These are phyloP conservation scores for Apiotrichum veenhuisii DNA, from an alignment of 1,284 basidiomycete genomes.

Conservation along the genomic window DNA sequence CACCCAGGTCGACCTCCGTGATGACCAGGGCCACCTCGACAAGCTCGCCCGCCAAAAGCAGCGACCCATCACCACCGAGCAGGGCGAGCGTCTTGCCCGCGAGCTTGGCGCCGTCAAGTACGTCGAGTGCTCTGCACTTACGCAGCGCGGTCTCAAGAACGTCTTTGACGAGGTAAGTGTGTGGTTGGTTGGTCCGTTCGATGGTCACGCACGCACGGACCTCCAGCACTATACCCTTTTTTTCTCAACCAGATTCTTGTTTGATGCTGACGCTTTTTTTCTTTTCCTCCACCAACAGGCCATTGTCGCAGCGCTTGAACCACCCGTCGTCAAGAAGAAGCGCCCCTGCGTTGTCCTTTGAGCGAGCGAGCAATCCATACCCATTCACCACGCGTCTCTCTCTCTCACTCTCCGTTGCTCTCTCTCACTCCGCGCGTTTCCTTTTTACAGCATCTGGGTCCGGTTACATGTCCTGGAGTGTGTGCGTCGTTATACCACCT, in stretches of 20 bases:
- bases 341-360: constrained; percentile 76
- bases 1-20: constrained; percentile 95
- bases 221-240: too few species aligned
- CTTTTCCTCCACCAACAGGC: constrained; percentile 59
- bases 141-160: constrained; percentile 99
- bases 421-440: not conserved
- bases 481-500: constrained; percentile 21
- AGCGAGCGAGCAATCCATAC: not conserved
- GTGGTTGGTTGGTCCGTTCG: not conserved
- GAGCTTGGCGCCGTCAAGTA: constrained; percentile 98
- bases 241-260: too few species aligned
- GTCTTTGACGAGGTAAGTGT: constrained; percentile 95
- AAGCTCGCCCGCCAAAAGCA: constrained; percentile 96
- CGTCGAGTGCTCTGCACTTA: constrained; percentile 97
- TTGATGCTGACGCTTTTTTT: not conserved
- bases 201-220: not conserved
- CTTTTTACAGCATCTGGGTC: constrained; percentile 12
- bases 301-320: constrained; percentile 96
- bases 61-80: constrained; percentile 79
- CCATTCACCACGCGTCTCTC: not conserved
- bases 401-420: not conserved
- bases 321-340: constrained; percentile 80
- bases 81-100: constrained; percentile 87
- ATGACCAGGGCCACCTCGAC: constrained; percentile 87
- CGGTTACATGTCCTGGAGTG: constrained; percentile 14